These are phyloP conservation scores for Erodium chrysanthum DNA, from an alignment of 441 rosid genomes.

Conservation along the genomic window DNA sequence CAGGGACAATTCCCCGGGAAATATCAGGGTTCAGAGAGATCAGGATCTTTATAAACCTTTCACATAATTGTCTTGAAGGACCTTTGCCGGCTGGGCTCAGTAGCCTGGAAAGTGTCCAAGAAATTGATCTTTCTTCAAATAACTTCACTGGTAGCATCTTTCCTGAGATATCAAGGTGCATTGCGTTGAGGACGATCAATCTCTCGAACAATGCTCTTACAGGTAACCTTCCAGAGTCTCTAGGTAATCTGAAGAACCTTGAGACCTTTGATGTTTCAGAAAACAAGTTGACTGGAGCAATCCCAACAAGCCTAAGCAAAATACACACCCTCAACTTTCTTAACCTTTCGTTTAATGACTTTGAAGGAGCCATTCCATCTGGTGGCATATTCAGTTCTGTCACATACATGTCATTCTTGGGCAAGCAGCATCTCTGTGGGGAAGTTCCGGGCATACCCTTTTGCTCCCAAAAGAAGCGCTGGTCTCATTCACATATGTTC, in stretches of 20 bases:
- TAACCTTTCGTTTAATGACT: conserved; percentile 27
- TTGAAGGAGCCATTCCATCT: conserved; percentile 28
- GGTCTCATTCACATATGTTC: conserved; percentile 21
- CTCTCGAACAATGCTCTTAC: conserved; percentile 28
- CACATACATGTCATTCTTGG: conserved; percentile 26
- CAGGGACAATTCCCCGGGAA: conserved; percentile 29
- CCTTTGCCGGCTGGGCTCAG: conserved; percentile 32
- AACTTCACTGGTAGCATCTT: conserved; percentile 26
- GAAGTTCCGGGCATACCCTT: conserved; percentile 5
- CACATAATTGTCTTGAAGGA: conserved; percentile 32
- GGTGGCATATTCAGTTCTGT: conserved; percentile 27
- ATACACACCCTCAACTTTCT: conserved; percentile 23
- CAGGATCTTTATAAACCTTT: conserved; percentile 26
- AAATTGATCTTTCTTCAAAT: conserved; percentile 31
- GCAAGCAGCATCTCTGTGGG: conserved; percentile 31
- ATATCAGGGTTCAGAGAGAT: conserved; percentile 24
- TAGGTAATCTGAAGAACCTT: conserved; percentile 27
- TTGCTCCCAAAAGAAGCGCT: conserved; percentile 21
- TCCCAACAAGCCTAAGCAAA: conserved; percentile 27
- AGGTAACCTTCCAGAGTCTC: conserved; percentile 29
- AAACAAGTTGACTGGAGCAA: conserved; percentile 27
- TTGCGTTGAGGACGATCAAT: conserved; percentile 21
- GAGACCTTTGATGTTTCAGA: conserved; percentile 27
- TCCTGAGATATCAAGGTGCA: conserved; percentile 29
- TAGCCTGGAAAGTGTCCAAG: conserved; percentile 32